These are phyloP conservation scores for Myxozyma nipponensis DNA, from an alignment of 805 yeast species.

Conservation along the genomic window DNA sequence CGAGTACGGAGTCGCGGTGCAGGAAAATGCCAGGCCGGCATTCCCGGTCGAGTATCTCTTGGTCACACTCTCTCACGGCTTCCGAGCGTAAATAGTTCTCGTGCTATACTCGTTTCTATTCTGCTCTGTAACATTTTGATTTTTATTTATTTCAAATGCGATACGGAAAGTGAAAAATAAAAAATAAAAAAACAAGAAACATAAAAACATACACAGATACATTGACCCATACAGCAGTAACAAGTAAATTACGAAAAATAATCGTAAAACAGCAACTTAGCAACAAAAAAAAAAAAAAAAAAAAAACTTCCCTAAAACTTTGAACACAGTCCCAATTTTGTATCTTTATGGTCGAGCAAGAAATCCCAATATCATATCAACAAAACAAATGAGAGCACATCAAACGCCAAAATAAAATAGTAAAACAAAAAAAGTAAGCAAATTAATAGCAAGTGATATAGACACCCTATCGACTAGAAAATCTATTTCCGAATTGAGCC, in stretches of 20 bases:
- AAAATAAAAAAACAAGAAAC: not conserved
- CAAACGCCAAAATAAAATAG: no score
- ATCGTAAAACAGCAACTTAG: not conserved
- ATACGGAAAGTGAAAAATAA: not conserved
- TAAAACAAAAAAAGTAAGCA: no score
- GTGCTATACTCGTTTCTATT: no score
- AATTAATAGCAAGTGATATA: no score
- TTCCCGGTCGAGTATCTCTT: constrained; percentile 88
- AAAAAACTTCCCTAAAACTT: not conserved
- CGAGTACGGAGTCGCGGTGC: constrained; percentile 86
- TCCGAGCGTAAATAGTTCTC: no score
- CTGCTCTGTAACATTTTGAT: no score
- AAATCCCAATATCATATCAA: no score
- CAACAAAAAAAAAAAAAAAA: not conserved
- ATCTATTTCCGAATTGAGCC: not conserved
- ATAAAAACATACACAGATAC: not conserved
- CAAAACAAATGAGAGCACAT: no score
- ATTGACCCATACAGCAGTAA: no score
- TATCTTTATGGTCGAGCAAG: not conserved
- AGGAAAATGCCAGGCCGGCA: constrained; percentile 82
- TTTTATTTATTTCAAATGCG: no score
- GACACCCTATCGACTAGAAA: no score
- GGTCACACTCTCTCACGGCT: constrained; percentile 88
- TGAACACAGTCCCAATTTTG: not conserved
- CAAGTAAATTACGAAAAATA: not conserved